Conservation (phyloP, 768 basidiomycete genomes). For the Naematelia aurantialba region DNA sequence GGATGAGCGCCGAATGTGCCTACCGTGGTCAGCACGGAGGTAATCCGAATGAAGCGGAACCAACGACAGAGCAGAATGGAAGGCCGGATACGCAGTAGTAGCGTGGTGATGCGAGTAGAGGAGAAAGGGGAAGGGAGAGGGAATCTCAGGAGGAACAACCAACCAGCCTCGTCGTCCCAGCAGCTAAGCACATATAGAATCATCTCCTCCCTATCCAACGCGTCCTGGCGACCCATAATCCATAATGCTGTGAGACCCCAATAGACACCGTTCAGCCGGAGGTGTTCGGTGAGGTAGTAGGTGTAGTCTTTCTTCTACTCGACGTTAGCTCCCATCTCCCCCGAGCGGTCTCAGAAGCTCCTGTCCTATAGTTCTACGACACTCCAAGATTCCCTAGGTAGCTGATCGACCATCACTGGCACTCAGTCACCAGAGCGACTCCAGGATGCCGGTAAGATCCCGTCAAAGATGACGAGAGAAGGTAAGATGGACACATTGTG, state of each 20-base stretch:
- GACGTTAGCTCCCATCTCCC: conserved; percentile 6
- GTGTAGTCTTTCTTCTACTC: conserved; percentile 67
- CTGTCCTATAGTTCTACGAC: neutral
- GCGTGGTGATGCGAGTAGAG: neutral
- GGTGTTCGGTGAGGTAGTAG: conserved; percentile 86
- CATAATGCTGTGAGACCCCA: conserved; percentile 90
- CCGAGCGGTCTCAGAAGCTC: neutral
- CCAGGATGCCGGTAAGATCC: no score
- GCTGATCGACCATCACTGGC: no score
- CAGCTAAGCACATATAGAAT: conserved; percentile 87
- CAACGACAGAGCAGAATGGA: neutral
- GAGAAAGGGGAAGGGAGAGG: neutral
- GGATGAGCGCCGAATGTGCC: conserved; percentile 92
- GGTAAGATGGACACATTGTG: neutral
- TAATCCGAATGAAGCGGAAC: neutral
- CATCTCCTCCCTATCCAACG: conserved; percentile 76
- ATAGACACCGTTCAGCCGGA: conserved; percentile 92
- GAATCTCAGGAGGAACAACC: conserved; percentile 32
- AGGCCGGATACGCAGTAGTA: neutral
- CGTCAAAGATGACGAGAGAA: neutral
- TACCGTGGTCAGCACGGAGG: conserved; percentile 41
- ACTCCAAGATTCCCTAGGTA: no score
- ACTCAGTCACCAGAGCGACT: no score
- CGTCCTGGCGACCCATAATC: conserved; percentile 72
- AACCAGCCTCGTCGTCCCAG: conserved; percentile 87